Base-by-base conservation (phyloP, 2,329 filamentous ascomycete species). In the Talaromyces sp. region DNA sequence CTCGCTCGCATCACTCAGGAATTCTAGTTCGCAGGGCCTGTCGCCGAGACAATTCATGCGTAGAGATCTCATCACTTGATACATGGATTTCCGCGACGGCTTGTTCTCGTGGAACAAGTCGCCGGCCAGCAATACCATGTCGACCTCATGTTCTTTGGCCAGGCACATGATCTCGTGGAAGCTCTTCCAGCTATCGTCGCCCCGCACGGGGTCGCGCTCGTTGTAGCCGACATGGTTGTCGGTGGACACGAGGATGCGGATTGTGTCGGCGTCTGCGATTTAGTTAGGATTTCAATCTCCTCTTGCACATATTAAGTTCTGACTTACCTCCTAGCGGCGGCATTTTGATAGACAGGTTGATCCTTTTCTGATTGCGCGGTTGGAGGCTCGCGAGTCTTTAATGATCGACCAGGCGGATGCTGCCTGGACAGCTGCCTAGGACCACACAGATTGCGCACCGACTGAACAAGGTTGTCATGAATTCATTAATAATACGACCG, bases 71-170 rank as follows among this genome's bases (percentile, higher is more conserved):
- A 97, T 97, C 63, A 99, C 94, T 72, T 99, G 91, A 73, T 94
- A 97, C 84, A 99, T 90, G 29, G 92, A 88, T 71, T 97, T 96
- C 62, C 94, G 86, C 7, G 92, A 97, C 3, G 94, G 95, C 69
- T 96, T 96, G 75, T 99, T 99, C 67, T 99, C 93, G 73, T 99
- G 95, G 72, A 99, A 99, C 1, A 99, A 83, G 72, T 99, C 94
- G 53, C 94, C 94, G 2, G 89, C 93, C 4, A 99, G 86, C 2
- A 99, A 82, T 0, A 99, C 62, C 94, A 99, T 97, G 75, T 99
- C 94, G 65, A 99, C 94, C 78, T 99, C 94, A 71, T 88, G 83
- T 35, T 88, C 86, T 70, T 88, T 90, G 21, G 93, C 94, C 48
- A 97, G 78, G 65, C 87, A 88, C 89, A 99, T 91, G 63, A 97